Evolutionary conservation across 768 basidiomycete species (phyloP), one percentile per base, ranked within the genome.

Genomic region (Favolaschia claudopus): DNA sequence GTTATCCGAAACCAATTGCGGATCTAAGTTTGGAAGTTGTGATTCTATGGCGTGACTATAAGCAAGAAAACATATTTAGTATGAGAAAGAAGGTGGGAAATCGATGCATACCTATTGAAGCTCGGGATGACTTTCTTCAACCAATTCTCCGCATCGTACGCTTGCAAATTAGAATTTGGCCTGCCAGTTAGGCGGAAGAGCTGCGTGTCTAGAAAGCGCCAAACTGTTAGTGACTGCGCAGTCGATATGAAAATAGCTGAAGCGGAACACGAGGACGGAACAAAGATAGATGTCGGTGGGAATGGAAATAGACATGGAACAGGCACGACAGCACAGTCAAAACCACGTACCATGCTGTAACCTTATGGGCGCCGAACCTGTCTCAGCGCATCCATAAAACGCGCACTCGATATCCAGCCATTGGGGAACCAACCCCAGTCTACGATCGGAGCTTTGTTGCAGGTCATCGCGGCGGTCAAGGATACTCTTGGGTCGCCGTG

Each of bases 361-460:
- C 9, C 65, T 63, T 14, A 78, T 67, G 22, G 65, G 68, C 7
- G 65, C 57, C 27, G 34, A 62, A 6, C 43, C 53, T n/a, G 33
- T 67, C 46, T 39, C 70, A 62, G 49, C 72, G 72, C 19, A 47
- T 43, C 73, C 71, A 69, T 33, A 34, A 36, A 15, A 60, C 28
- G 33, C 53, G 27, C 63, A 55, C 19, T 49, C 40, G 31, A 72
- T 56, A 22, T 75, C 67, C 12, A 78, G 69, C 77, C 78, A 80
- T 47, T 76, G 77, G 7, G 79, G 79, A 5, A 77, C 64, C 39
- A 78, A 74, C 8, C 77, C 77, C 3, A 77, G 66, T 4, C 48
- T n/a, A 15, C 28, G 8, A 14, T 55, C 13, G 17, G 62, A 51
- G 9, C 70, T 70, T 19, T 70, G 48, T 7, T 55, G 55, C 1